Conservation (phyloP, 2,329 filamentous ascomycete genomes). For the Phaeosphaeria sp. region DNA sequence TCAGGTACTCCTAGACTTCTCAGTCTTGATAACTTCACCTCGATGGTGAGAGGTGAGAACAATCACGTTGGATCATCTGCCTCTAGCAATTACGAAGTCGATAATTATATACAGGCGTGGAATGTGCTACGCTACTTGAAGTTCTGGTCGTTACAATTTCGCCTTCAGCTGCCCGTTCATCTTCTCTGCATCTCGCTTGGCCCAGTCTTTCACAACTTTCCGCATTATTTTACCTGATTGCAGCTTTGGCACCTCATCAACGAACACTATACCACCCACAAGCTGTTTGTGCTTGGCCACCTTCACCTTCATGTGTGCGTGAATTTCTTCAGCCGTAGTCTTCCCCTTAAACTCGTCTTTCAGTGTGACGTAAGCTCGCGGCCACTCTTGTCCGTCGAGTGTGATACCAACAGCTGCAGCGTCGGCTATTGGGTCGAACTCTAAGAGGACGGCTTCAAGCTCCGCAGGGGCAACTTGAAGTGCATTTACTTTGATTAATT, state of each 20-base stretch:
- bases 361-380: constrained; percentile 60
- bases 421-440: constrained; percentile 61
- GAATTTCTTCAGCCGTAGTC: constrained; percentile 33
- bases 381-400: constrained; percentile 59
- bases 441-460: constrained; percentile 60
- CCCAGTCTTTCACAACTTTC: constrained; percentile 64
- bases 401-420: constrained; percentile 63
- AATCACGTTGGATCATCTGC: background rate
- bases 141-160: constrained; percentile 26
- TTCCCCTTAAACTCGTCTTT: constrained; percentile 55
- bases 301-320: constrained; percentile 50
- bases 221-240: constrained; percentile 66
- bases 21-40: too few relatives aligned
- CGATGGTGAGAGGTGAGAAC: too few relatives aligned
- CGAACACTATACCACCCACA: constrained; percentile 60
- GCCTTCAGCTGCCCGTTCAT: constrained; percentile 33
- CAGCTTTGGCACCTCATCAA: constrained; percentile 64
- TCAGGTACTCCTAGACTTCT: too few relatives aligned
- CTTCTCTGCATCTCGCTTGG: constrained; percentile 58
- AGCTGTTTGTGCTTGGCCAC: constrained; percentile 62
- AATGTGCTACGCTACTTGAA: too few relatives aligned
- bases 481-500: constrained; percentile 53
- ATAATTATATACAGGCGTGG: background rate
- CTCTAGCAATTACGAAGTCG: background rate
- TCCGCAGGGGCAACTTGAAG: constrained; percentile 47